Evolutionary conservation across 768 basidiomycete species (phyloP).

Genomic region (Hygrocybe coccinea): DNA sequence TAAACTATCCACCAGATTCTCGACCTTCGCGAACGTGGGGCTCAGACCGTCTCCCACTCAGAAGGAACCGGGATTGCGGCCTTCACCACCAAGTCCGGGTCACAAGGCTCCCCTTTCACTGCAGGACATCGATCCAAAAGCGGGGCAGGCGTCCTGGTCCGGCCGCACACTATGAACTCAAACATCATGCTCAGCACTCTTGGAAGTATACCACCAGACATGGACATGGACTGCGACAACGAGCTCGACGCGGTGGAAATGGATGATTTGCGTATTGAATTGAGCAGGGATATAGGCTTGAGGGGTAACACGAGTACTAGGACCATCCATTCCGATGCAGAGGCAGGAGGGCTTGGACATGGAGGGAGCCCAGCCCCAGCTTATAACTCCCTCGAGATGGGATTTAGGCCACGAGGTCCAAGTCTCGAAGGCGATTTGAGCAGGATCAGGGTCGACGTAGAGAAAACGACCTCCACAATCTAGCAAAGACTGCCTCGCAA

Average conservation of each 20-base stretch:
- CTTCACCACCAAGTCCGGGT: constrained; percentile 60
- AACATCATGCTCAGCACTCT: constrained; percentile 61
- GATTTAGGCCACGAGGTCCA: constrained; percentile 31
- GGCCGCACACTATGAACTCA: constrained; percentile 43
- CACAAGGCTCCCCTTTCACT: constrained; percentile 51
- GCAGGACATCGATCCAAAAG: constrained; percentile 44
- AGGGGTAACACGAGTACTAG: constrained; percentile 49
- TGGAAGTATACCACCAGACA: constrained; percentile 51
- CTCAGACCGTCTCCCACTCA: constrained; percentile 71
- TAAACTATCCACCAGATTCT: constrained; percentile 57
- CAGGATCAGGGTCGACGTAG: constrained; percentile 59
- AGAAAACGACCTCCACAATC: constrained; percentile 52
- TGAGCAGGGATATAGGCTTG: constrained; percentile 50
- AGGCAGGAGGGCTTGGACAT: constrained; percentile 3
- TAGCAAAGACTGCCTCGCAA: constrained; percentile 20
- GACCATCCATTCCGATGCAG: background rate
- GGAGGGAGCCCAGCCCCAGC: constrained; percentile 51
- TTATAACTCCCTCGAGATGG: constrained; percentile 49
- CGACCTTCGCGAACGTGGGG: constrained; percentile 76
- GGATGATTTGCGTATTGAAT: constrained; percentile 51
- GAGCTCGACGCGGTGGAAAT: constrained; percentile 54
- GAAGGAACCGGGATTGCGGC: constrained; percentile 65
- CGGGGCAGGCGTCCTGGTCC: constrained; percentile 29
- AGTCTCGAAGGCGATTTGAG: constrained; percentile 32
- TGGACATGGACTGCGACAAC: constrained; percentile 37